Evolutionary conservation across 768 basidiomycete species (phyloP), one percentile per base, ranked within the genome.

Genomic region (Vararia minispora): DNA sequence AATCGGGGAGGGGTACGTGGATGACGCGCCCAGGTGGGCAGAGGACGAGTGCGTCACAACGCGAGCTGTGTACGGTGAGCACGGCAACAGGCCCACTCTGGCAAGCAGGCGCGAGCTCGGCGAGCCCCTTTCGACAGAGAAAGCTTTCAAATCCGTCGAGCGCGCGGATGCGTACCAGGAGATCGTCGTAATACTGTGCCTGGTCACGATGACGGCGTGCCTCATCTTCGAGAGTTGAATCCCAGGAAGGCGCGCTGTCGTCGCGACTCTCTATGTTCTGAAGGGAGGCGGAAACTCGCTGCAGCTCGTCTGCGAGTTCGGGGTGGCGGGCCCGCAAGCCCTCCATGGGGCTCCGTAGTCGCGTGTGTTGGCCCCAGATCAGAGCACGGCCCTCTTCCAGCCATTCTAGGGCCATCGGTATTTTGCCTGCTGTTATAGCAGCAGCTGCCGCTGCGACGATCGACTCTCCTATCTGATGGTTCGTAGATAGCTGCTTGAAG

Each of bases 281-380:
- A 7, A 38, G 32, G n/a, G 28, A 22, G 10, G 7, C 9, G 27
- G 18, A 29, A 11, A 43, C 17, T 0, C 22, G 23, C 24, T 21
- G n/a, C 23, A 39, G 37, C 26, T 24, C 32, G 18, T 37, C 26
- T 2, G 45, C 45, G 16, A 47, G 17, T 24, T 16, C 25, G 17
- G 39, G 33, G 4, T 39, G 5, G 28, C 30, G 18, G 18, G 31
- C 24, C 16, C 40, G 31, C 11, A 47, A 39, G 17, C 20, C 26
- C 14, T 47, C 46, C 13, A 47, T 28, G 24, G 39, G 37, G 4
- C 24, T 33, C 18, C 46, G 46, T 13, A 47, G 29, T 6, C 37
- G 36, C 6, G 39, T 44, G 33, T 47, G 35, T 25, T 47, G 39
- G 18, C 36, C 35, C 45, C 46, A 47, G 16, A 47, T 33, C 10